Conservation (phyloP, 768 basidiomycete species). For the Rhodotorula sphaerocarpa region DNA sequence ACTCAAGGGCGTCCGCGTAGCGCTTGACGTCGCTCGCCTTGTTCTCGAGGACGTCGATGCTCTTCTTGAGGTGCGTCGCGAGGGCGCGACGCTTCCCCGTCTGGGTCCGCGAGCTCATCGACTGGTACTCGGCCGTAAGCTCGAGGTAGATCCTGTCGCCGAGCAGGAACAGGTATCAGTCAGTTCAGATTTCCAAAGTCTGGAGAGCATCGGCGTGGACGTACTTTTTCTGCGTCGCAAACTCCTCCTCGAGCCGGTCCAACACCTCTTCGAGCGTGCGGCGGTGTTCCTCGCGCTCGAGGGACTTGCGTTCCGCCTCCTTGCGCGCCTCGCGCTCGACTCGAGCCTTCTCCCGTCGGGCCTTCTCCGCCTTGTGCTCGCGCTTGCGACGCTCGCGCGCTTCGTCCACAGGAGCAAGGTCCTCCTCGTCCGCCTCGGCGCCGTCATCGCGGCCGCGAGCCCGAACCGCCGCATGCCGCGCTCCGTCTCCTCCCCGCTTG, state of each 20-base stretch:
- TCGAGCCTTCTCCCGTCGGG: slow-evolving; percentile 10
- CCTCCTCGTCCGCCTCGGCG: slow-evolving; percentile 4
- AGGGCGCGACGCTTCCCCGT: slow-evolving; percentile 73
- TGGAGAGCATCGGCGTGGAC: slow-evolving; percentile 37
- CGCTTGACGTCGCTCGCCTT: slow-evolving; percentile 46
- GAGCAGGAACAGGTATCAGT: neutral
- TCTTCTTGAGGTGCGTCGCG: slow-evolving; percentile 78
- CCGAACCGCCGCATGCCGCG: too few relatives aligned
- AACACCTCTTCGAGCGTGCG: slow-evolving; percentile 53
- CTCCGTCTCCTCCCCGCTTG: too few relatives aligned
- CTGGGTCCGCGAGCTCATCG: slow-evolving; percentile 75
- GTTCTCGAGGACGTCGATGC: slow-evolving; percentile 81
- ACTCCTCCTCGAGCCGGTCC: slow-evolving; percentile 86
- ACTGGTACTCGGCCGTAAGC: slow-evolving; percentile 84
- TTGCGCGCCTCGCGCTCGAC: neutral
- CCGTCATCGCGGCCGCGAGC: neutral
- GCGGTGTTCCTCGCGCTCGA: slow-evolving; percentile 22
- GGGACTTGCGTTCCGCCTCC: slow-evolving; percentile 8
- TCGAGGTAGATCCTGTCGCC: slow-evolving; percentile 70
- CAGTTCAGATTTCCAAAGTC: too few relatives aligned
- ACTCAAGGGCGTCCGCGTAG: slow-evolving; percentile 28
- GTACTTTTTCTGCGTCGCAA: slow-evolving; percentile 86
- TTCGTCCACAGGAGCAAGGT: neutral
- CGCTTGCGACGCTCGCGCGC: slow-evolving; percentile 24
- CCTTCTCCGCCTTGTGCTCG: slow-evolving; percentile 21